phyloP scores from a whole-genome alignment of 345 rosid species.

The Sisymbrium altissimum region DNA sequence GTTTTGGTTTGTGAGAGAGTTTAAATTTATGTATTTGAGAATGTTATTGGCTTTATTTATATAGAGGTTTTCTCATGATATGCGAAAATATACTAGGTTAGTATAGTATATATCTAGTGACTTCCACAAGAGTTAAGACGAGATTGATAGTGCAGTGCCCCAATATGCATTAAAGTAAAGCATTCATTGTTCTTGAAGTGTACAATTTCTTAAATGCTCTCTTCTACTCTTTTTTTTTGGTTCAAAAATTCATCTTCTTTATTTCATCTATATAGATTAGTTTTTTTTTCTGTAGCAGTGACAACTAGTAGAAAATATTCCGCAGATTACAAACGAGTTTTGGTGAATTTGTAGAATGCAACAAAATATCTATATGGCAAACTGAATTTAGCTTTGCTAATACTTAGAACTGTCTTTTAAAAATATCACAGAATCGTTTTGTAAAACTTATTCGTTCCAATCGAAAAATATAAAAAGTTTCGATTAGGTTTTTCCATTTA shows the following conservation, averaged over 20 bases:
- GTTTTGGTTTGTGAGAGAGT: background rate
- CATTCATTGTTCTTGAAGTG: slow-evolving; percentile 36
- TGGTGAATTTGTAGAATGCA: background rate
- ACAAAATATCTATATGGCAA: background rate
- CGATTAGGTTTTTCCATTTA: too few species aligned
- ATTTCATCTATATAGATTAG: background rate
- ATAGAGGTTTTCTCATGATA: slow-evolving; percentile 13
- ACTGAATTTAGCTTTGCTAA: background rate
- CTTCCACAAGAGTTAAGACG: slow-evolving; percentile 21
- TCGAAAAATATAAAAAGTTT: too few species aligned
- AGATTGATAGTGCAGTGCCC: slow-evolving; percentile 9
- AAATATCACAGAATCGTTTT: too few species aligned
- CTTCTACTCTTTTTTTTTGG: background rate
- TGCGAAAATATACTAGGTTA: background rate
- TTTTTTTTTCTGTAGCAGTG: background rate
- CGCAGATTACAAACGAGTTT: background rate
- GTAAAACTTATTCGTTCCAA: too few species aligned
- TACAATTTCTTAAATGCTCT: slow-evolving; percentile 30
- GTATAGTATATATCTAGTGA: background rate
- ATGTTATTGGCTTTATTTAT: slow-evolving; percentile 10
- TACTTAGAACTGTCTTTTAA: too few species aligned
- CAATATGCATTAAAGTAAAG: slow-evolving; percentile 21
- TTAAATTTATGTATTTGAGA: slow-evolving; percentile 5
- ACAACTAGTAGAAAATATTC: background rate
- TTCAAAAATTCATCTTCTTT: background rate